Evolutionary conservation across 1,284 basidiomycete species (phyloP).

Genomic region (Leucoagaricus sp.): DNA sequence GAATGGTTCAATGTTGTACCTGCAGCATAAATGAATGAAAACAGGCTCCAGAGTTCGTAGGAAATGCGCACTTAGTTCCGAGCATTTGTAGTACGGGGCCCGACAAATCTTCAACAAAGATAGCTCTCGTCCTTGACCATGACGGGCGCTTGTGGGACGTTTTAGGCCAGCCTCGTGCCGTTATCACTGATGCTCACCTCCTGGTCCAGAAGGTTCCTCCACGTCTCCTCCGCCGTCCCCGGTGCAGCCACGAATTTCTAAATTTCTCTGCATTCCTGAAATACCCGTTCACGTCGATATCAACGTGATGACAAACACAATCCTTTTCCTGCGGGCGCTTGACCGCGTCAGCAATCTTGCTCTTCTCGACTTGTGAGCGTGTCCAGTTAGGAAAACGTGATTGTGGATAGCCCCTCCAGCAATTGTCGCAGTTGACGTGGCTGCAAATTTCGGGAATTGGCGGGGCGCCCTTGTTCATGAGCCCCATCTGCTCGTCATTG

Average conservation of each 20-base stretch:
- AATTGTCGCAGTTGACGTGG: constrained; percentile 34
- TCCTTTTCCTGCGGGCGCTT: constrained; percentile 23
- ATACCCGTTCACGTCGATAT: constrained; percentile 35
- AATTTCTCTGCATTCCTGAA: constrained; percentile 32
- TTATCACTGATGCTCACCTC: background rate
- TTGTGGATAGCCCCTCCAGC: constrained; percentile 47
- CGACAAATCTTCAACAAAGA: constrained; percentile 45
- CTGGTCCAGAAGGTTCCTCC: constrained; percentile 8
- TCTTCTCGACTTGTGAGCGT: constrained; percentile 38
- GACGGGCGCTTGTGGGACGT: constrained; percentile 13
- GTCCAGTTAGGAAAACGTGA: constrained; percentile 57
- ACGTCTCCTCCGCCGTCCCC: constrained; percentile 5
- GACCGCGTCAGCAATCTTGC: constrained; percentile 36
- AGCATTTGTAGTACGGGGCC: constrained; percentile 49
- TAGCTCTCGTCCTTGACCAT: constrained; percentile 23
- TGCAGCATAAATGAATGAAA: constrained; percentile 18
- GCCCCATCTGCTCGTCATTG: constrained; percentile 8
- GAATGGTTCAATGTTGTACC: constrained; percentile 52
- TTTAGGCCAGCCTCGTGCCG: background rate
- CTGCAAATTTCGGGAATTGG: constrained; percentile 40
- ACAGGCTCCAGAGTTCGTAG: background rate
- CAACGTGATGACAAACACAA: constrained; percentile 36
- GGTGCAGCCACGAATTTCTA: constrained; percentile 18
- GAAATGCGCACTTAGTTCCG: constrained; percentile 37
- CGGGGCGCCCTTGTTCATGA: constrained; percentile 22